phyloP scores from a whole-genome alignment of 108 stramenopile genomes.

The Schizochytrium sp. region DNA sequence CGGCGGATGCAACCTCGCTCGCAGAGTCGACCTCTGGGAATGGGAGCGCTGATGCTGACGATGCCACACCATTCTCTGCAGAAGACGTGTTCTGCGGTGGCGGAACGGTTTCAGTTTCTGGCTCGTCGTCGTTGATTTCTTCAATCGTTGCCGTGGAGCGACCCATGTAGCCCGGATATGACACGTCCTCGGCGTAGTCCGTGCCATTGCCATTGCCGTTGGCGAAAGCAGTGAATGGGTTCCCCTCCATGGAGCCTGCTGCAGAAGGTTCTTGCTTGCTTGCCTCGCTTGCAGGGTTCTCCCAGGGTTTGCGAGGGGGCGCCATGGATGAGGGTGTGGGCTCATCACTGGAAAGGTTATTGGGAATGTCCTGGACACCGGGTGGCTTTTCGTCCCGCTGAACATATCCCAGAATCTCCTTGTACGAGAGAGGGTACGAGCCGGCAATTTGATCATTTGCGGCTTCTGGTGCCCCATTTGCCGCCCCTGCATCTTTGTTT shows the following conservation, averaged over 20 bases:
- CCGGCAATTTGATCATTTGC: not conserved
- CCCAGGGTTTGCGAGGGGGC: not conserved
- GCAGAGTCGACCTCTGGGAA: not conserved
- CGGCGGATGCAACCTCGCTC: not conserved
- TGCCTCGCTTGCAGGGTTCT: not conserved
- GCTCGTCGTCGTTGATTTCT: not conserved
- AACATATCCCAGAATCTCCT: not conserved
- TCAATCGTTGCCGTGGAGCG: not conserved
- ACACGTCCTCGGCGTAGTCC: not conserved
- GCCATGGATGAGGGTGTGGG: not conserved
- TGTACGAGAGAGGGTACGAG: not conserved
- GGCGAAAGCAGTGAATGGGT: not conserved
- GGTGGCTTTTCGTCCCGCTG: not conserved
- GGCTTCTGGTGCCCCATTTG: not conserved
- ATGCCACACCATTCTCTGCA: not conserved
- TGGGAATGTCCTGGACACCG: not conserved
- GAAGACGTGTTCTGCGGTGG: not conserved
- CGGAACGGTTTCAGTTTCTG: not conserved
- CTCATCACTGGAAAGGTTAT: not conserved
- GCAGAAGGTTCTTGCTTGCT: not conserved
- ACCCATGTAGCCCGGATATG: not conserved
- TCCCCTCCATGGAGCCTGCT: not conserved
- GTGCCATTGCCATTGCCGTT: not conserved
- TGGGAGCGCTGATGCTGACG: not conserved
- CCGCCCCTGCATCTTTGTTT: not conserved